Evolutionary conservation across 805 yeast genomes (phyloP).

Genomic region (Starmerella sp.): DNA sequence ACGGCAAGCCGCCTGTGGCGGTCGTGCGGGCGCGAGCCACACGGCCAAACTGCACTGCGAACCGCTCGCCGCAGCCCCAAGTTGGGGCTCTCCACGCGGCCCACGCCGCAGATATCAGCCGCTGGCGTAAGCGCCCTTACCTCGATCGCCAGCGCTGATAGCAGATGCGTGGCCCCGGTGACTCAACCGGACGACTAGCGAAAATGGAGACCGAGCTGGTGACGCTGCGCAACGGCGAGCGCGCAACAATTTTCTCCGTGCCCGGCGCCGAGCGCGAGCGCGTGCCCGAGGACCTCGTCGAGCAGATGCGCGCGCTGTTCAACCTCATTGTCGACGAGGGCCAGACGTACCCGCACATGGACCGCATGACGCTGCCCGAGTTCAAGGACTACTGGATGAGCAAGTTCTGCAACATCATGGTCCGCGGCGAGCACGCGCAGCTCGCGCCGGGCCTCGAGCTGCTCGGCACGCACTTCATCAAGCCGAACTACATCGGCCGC

Average conservation of each 20-base stretch:
- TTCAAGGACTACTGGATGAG: conserved; percentile 58
- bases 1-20: no score
- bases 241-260: conserved; percentile 54
- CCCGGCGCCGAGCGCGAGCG: conserved; percentile 31
- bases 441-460: conserved; percentile 31
- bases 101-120: no score
- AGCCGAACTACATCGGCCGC: conserved; percentile 78
- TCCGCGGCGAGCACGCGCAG: conserved; percentile 33
- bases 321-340: conserved; percentile 63
- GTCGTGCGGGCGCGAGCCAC: no score
- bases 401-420: conserved; percentile 52
- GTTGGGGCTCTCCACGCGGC: no score
- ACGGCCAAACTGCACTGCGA: no score
- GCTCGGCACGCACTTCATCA: conserved; percentile 68
- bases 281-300: conserved; percentile 42
- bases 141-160: background rate
- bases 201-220: conserved; percentile 23
- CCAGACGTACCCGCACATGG: conserved; percentile 51
- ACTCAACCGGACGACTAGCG: no score
- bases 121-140: background rate
- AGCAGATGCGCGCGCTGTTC: conserved; percentile 40
- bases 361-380: conserved; percentile 34
- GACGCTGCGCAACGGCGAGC: conserved; percentile 26
- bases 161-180: no score
- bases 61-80: no score